These are phyloP conservation scores for Petunia secreta DNA, from an alignment of 257 asterid genomes.

Conservation along the genomic window DNA sequence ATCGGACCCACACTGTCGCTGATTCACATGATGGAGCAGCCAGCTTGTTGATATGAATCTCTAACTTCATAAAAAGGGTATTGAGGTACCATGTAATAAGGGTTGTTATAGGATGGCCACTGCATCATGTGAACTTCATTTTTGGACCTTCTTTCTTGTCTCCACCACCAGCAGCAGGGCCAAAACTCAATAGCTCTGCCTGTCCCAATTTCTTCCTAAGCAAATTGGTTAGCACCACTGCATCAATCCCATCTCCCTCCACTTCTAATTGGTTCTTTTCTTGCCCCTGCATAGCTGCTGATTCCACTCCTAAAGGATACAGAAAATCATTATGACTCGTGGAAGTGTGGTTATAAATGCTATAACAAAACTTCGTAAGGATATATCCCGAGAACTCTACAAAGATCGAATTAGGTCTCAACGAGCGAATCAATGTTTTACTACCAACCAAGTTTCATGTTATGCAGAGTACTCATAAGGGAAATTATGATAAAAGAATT, in stretches of 20 bases:
- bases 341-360: too few species aligned
- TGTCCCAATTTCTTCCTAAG: slow-evolving; percentile 19
- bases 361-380: too few species aligned
- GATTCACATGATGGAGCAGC: background rate
- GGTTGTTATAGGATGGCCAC: slow-evolving; percentile 19
- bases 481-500: too few species aligned
- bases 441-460: too few species aligned
- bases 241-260: background rate
- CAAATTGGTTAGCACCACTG: background rate
- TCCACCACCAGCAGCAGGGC: background rate
- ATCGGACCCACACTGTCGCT: background rate
- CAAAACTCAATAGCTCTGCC: slow-evolving; percentile 18
- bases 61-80: background rate
- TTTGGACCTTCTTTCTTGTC: slow-evolving; percentile 1
- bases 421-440: too few species aligned
- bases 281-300: background rate
- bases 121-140: slow-evolving; percentile 2
- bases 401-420: too few species aligned
- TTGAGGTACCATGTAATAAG: background rate
- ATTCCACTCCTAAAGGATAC: slow-evolving; percentile 5
- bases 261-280: slow-evolving; percentile 19
- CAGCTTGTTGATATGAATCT: background rate
- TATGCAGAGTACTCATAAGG: too few species aligned
- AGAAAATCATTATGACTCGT: background rate
- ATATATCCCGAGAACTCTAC: too few species aligned